Percentiles rank a stretch among this genome's conserved stretches.
These are phyloP conservation scores for Blastocystis sp. DNA, from an alignment of 352 stramenopile species.

Conservation along the genomic window DNA sequence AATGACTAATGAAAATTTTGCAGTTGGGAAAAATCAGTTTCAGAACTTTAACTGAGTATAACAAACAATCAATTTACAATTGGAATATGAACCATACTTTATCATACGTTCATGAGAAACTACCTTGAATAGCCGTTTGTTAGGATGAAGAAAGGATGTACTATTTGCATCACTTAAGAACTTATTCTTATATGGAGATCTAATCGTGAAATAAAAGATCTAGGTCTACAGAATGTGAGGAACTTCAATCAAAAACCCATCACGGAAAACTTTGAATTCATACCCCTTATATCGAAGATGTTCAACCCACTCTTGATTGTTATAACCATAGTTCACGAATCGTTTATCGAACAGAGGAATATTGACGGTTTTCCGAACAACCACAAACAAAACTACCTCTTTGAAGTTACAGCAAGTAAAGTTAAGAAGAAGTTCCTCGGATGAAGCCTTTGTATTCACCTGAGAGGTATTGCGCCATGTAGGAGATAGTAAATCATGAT, in stretches of 20 bases:
- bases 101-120: too few relatives aligned
- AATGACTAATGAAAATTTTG: too few relatives aligned
- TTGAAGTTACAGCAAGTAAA: background rate
- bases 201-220: background rate
- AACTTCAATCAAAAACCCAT: slow-evolving; percentile 35
- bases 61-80: too few relatives aligned
- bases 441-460: background rate
- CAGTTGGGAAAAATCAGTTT: too few relatives aligned
- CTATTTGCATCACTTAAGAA: background rate
- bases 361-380: background rate
- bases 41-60: too few relatives aligned
- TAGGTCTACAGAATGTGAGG: background rate
- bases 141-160: too few relatives aligned
- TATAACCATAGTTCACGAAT: slow-evolving; percentile 58
- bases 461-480: background rate
- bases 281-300: slow-evolving; percentile 52
- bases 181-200: background rate
- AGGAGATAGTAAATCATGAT: background rate
- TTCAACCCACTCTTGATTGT: slow-evolving; percentile 53
- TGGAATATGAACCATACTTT: too few relatives aligned
- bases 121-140: too few relatives aligned
- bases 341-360: slow-evolving; percentile 45
- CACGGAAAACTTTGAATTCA: slow-evolving; percentile 10
- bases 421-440: background rate
- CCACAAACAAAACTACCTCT: background rate